Evolutionary conservation across 2,329 filamentous ascomycete genomes (phyloP).

Genomic region (Aspergillus sp.): DNA sequence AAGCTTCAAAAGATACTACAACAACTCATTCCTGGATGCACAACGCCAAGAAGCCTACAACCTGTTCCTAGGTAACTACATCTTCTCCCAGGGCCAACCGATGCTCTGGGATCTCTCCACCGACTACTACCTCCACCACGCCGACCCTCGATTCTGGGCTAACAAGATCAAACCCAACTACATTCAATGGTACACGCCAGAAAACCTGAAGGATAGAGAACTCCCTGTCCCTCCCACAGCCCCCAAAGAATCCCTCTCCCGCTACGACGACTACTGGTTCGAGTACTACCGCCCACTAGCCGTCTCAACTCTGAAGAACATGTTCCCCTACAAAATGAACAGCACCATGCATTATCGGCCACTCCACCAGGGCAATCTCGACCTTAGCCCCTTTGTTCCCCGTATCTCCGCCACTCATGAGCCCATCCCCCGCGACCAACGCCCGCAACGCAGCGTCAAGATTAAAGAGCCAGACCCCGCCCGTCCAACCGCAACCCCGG

Average conservation of each 20-base stretch:
- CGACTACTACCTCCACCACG: slow-evolving; percentile 95
- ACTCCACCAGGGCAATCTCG: slow-evolving; percentile 69
- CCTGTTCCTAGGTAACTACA: slow-evolving; percentile 94
- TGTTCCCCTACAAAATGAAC: slow-evolving; percentile 92
- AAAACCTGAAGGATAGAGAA: slow-evolving; percentile 67
- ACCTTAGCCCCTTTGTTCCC: slow-evolving; percentile 86
- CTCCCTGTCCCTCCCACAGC: slow-evolving; percentile 54
- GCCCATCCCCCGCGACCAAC: slow-evolving; percentile 61
- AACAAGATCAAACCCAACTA: slow-evolving; percentile 70
- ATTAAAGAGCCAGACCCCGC: slow-evolving; percentile 66
- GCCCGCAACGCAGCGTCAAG: slow-evolving; percentile 63
- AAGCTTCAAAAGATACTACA: slow-evolving; percentile 98
- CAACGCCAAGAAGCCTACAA: slow-evolving; percentile 98
- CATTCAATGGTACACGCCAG: slow-evolving; percentile 84
- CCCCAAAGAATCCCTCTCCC: slow-evolving; percentile 46
- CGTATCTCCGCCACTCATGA: slow-evolving; percentile 58
- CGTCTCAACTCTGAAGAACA: slow-evolving; percentile 86
- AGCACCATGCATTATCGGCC: slow-evolving; percentile 83
- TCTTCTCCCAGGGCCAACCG: slow-evolving; percentile 81
- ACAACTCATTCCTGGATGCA: slow-evolving; percentile 97
- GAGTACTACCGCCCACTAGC: slow-evolving; percentile 93
- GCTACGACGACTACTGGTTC: slow-evolving; percentile 93
- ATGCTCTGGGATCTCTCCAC: slow-evolving; percentile 97
- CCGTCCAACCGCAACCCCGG: slow-evolving; percentile 34
- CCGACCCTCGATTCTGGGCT: slow-evolving; percentile 75